These are phyloP conservation scores for Candida nonsorbophila DNA, from an alignment of 805 yeast species.

Conservation along the genomic window DNA sequence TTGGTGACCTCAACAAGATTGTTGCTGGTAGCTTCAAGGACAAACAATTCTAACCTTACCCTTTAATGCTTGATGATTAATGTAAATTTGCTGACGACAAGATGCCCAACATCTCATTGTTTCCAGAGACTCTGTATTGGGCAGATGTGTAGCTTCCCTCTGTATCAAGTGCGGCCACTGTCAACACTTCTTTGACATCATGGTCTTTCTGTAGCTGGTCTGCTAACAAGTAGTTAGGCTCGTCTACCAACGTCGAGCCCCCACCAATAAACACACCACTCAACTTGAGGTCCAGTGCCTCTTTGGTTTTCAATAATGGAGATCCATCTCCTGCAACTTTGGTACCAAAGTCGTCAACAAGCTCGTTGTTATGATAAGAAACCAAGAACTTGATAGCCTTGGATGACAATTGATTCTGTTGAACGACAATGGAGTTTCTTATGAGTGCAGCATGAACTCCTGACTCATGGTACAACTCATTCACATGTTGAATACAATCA, in stretches of 20 bases:
- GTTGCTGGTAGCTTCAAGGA: constrained; percentile 51
- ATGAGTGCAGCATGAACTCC: constrained; percentile 73
- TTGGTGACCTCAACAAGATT: constrained; percentile 51
- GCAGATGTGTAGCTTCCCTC: constrained; percentile 50
- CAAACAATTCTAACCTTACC: constrained; percentile 22
- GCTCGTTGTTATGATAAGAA: constrained; percentile 21
- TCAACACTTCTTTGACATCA: constrained; percentile 43
- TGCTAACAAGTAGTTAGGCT: constrained; percentile 55
- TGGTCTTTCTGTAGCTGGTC: constrained; percentile 34
- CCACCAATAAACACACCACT: constrained; percentile 50
- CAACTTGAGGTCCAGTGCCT: constrained; percentile 1
- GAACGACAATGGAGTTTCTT: constrained; percentile 65
- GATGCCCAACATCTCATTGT: constrained; percentile 60
- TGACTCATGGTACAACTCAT: constrained; percentile 57
- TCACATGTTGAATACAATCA: constrained; percentile 78
- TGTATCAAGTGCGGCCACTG: constrained; percentile 51
- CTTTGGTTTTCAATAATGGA: too few relatives aligned
- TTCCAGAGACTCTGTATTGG: constrained; percentile 58
- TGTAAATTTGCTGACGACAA: too few relatives aligned
- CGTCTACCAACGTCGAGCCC: constrained; percentile 64
- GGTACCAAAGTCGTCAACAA: constrained; percentile 20
- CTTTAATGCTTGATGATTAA: too few relatives aligned
- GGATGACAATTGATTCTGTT: constrained; percentile 53
- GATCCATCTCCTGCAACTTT: too few relatives aligned
- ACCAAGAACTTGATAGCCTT: constrained; percentile 54